Conservation (phyloP, 495 filamentous ascomycete genomes). For the Tuber aestivum region DNA sequence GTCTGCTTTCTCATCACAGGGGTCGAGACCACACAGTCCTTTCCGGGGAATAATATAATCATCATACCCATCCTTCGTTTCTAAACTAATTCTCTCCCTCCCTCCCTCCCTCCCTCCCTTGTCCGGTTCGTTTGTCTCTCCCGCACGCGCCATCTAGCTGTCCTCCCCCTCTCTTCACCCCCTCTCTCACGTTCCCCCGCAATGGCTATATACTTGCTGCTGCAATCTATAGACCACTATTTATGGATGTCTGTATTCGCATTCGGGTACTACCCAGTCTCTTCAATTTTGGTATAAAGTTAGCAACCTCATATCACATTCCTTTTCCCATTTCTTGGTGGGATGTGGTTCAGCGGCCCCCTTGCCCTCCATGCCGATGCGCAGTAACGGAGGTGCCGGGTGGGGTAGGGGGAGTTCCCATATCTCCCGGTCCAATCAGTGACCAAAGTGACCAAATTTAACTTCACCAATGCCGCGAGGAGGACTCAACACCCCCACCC, state of each 20-base stretch:
- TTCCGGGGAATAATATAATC: too few relatives aligned
- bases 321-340: not conserved
- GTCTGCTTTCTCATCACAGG: too few relatives aligned
- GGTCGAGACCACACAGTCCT: too few relatives aligned
- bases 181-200: not conserved
- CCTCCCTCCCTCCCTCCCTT: too few relatives aligned
- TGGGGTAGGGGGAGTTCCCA: not conserved
- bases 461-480: not conserved
- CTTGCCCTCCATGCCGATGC: not conserved
- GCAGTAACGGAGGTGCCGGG: not conserved
- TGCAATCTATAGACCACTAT: not conserved
- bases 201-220: not conserved
- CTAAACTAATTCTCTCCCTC: too few relatives aligned
- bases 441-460: too few relatives aligned
- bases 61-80: too few relatives aligned
- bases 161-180: too few relatives aligned
- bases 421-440: not conserved
- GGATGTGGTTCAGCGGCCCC: not conserved
- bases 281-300: not conserved
- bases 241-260: not conserved
- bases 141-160: too few relatives aligned
- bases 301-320: not conserved
- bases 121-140: too few relatives aligned
- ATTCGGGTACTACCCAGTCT: too few relatives aligned
- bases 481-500: not conserved